Base-by-base conservation (phyloP, 169 alveolate species). In the Cryptosporidium tyzzeri region DNA sequence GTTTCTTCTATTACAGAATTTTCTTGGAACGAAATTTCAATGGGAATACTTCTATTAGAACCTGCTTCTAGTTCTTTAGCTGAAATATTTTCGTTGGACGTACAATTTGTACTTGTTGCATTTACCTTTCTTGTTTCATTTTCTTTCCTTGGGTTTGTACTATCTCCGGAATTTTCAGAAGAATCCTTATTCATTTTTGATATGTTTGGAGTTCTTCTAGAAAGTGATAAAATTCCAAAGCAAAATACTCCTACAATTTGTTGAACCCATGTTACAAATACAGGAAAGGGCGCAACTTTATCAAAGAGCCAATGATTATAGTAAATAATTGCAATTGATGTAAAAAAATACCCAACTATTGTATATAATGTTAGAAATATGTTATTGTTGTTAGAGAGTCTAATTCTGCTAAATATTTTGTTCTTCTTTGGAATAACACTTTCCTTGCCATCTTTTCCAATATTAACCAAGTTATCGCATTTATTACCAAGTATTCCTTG, bases 231-330 rank as follows among this genome's bases (percentile, higher is more conserved):
- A n/a, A 80, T 29, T 44, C 89, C 89, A 62, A 80, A 80, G 18
- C 89, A 80, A 31, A 55, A 62, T 33, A 62, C 75, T 1, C 89
- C 89, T 8, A 80, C 89, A 41, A 80, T 62, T 62, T 80, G 89
- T 45, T 80, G 89, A 41, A 80, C 75, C 89, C 89, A 80, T 10
- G 89, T 80, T 80, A 69, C 89, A 41, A 80, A 80, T 41, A 80
- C 89, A 50, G 89, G 89, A 45, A n/a, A 80, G 44, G 89, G 89
- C 7, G 89, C 89, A 5, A 80, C 75, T 29, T 62, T 80, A 55
- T 80, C 89, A 45, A 80, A 80, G 35, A 80, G 53, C 89, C 89
- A 80, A 37, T 80, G 75, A 41, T 80, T 80, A 45, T 80, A 80
- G 50, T 80, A 80, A 37, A 80, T 65, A 26, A 80, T 65, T 39